Percentiles rank a stretch among this genome's conserved stretches.
These are phyloP conservation scores for Litchi chinensis DNA, from an alignment of 345 rosid genomes.

Conservation along the genomic window DNA sequence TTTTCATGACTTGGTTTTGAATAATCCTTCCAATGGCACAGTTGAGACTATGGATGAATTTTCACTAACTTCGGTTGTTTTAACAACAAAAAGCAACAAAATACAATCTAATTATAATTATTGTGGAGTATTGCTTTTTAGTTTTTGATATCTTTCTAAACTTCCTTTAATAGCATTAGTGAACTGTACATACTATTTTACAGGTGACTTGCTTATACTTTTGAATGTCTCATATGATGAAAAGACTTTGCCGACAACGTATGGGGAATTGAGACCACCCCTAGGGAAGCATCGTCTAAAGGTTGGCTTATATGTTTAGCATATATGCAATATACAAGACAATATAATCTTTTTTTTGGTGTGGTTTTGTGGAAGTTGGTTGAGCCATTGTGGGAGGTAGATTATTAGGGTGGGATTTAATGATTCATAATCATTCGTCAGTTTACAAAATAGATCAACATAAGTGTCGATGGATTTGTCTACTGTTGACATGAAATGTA, in stretches of 20 bases:
- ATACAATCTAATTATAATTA: neutral
- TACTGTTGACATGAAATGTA: neutral
- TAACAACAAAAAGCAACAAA: neutral
- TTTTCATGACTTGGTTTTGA: neutral
- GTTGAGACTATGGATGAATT: neutral
- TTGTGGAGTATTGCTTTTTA: neutral
- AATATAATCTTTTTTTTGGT: neutral
- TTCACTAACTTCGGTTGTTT: neutral
- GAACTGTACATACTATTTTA: constrained; percentile 24
- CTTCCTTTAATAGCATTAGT: constrained; percentile 15
- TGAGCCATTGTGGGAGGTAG: neutral
- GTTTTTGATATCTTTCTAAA: neutral
- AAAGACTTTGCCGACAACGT: constrained; percentile 83
- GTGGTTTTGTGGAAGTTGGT: neutral
- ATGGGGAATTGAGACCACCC: constrained; percentile 95
- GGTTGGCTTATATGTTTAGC: constrained; percentile 42
- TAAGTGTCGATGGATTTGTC: neutral
- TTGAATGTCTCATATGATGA: constrained; percentile 78
- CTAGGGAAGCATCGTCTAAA: constrained; percentile 96
- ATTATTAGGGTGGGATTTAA: constrained; percentile 2
- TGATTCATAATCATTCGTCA: neutral
- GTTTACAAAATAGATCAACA: no score
- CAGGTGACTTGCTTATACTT: constrained; percentile 79
- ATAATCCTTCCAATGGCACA: neutral
- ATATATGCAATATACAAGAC: neutral